Conservation (phyloP, 2,329 filamentous ascomycete genomes). For the Fusarium hainanense region DNA sequence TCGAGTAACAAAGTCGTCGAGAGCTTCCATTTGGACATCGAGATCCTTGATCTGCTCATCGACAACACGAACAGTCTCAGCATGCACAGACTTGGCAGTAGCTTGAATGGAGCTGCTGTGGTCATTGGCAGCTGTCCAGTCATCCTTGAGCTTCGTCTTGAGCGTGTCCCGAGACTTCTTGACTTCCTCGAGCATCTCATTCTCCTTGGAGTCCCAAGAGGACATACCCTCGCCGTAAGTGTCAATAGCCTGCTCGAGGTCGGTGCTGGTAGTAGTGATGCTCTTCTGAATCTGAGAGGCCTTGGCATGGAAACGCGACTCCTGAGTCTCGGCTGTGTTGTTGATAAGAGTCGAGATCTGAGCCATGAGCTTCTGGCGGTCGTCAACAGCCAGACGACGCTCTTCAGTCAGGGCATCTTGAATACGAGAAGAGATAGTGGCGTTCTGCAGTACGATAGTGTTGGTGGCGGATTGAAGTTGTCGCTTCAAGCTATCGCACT, state of each 20-base stretch:
- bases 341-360: constrained; percentile 84
- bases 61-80: constrained; percentile 89
- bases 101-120: constrained; percentile 86
- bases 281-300: constrained; percentile 72
- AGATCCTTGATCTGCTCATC: constrained; percentile 90
- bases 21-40: constrained; percentile 84
- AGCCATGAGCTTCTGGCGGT: constrained; percentile 77
- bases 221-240: constrained; percentile 79
- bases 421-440: constrained; percentile 72
- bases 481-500: constrained; percentile 77
- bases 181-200: constrained; percentile 75
- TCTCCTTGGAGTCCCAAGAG: constrained; percentile 76
- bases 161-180: constrained; percentile 79
- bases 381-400: constrained; percentile 74
- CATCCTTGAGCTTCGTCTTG: constrained; percentile 84
- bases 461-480: constrained; percentile 78
- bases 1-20: constrained; percentile 89
- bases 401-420: constrained; percentile 80
- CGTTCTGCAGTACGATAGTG: constrained; percentile 75
- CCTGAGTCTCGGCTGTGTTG: constrained; percentile 77
- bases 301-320: constrained; percentile 73
- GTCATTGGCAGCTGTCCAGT: constrained; percentile 83
- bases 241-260: constrained; percentile 72
- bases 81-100: constrained; percentile 87
- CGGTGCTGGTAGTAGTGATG: constrained; percentile 70